Base-by-base conservation (phyloP, 1,139 yeast genomes). In the Nakaseomyces bracarensis region DNA sequence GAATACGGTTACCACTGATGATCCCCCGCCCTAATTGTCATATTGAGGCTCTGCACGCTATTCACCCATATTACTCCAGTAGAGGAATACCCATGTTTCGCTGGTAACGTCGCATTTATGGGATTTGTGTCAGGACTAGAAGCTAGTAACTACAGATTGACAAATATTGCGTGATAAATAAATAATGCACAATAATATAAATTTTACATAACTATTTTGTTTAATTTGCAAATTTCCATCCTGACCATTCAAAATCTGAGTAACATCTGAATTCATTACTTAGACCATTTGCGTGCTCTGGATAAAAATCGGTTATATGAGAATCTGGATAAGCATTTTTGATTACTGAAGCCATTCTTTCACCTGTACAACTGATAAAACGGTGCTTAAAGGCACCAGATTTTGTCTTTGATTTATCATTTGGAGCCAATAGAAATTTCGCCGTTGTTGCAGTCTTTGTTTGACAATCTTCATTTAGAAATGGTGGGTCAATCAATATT, bases 1-100 rank as follows among this genome's bases (percentile, higher is more conserved):
- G 41, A 48, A 13, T 39, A 46, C 40, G 64, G 58, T 46, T 61
- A 60, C 35, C 35, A 49, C 21, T 44, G 58, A 38, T 55, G 60
- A 42, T 64, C 66, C 16, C 74, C 80, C 1, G 39, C 74, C 0
- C 36, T 66, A 0, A 54, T 72, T 5, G 54, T 75, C 2, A 49
- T 63, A 0, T 58, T 73, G 25, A 74, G 78, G 40, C 54, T 77
- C 13, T 51, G 65, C 1, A 65, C 84, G 34, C 69, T 82, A 34
- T 79, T 82, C 55, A 66, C 74, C 39, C 95, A 87, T 62, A 83
- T 89, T 0, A 79, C 77, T 48, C 97, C 98, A 0, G 80, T 84
- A 10, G 98, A 91, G 54, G 83, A 82, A 54, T 91, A 98, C 59
- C 98, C 98, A 0, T 91, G 98, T 60, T 89, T 82, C 60, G 97